Conservation (phyloP, 371 early-diverging fungal genomes). For the Smittium culicis region DNA sequence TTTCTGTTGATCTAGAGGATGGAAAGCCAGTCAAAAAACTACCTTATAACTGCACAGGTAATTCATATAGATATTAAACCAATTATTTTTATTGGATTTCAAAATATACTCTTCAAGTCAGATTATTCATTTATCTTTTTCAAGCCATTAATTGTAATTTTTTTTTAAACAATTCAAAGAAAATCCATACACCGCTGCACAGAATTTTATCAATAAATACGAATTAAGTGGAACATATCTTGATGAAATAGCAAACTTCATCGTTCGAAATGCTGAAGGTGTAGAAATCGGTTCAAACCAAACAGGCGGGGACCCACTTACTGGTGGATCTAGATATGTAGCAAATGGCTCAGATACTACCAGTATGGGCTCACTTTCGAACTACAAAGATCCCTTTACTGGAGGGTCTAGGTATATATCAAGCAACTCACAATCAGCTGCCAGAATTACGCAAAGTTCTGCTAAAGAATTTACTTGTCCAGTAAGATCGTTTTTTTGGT, state of each 20-base stretch:
- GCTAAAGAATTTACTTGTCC: neutral
- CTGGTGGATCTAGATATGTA: conserved; percentile 33
- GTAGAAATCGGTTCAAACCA: conserved; percentile 33
- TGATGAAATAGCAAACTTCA: conserved; percentile 90
- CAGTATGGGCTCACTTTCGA: neutral
- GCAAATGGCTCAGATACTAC: conserved; percentile 13
- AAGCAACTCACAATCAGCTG: neutral
- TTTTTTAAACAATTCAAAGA: conserved; percentile 38
- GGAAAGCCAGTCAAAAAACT: conserved; percentile 69
- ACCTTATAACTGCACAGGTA: conserved; percentile 67
- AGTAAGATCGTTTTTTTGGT: neutral
- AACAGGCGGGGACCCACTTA: conserved; percentile 32
- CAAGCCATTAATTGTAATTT: too few relatives aligned
- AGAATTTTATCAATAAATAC: conserved; percentile 67
- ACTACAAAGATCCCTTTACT: neutral
- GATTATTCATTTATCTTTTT: too few relatives aligned
- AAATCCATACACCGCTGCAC: conserved; percentile 88
- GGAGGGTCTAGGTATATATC: neutral
- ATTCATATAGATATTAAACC: neutral
- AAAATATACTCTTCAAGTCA: too few relatives aligned
- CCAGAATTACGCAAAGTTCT: neutral
- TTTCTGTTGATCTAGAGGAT: conserved; percentile 86
- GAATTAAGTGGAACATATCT: conserved; percentile 65
- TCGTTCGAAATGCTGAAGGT: conserved; percentile 65
- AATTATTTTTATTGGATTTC: conserved; percentile 18